Evolutionary conservation across 148 eudicot species (phyloP).

Genomic region (Chenopodium formosanum): DNA sequence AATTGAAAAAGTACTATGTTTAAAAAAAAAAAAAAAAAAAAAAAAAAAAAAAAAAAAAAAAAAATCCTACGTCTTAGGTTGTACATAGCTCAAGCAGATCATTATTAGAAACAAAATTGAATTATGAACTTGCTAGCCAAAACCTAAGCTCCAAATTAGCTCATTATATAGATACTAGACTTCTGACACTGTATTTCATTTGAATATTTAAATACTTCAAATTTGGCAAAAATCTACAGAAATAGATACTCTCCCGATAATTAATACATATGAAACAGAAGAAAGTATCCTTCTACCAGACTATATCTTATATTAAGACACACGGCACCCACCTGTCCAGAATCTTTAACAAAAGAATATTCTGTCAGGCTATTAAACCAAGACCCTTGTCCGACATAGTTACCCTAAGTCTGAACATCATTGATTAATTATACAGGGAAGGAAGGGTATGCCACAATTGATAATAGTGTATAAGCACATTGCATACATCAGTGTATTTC

Average conservation of each 20-base stretch:
- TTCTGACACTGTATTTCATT: no score
- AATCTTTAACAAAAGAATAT: background rate
- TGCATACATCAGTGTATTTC: background rate
- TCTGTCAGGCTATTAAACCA: background rate
- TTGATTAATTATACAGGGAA: background rate
- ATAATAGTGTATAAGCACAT: background rate
- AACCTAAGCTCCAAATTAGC: no score
- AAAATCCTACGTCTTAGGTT: no score
- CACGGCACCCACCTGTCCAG: background rate
- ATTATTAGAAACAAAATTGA: no score
- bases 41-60: no score
- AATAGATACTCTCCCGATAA: background rate
- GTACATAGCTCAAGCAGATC: no score
- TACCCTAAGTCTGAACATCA: background rate
- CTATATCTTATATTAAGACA: background rate
- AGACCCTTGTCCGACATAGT: background rate
- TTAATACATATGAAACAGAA: background rate
- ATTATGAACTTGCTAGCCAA: no score
- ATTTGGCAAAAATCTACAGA: background rate
- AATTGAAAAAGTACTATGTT: no score
- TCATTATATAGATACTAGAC: no score
- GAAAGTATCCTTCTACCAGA: background rate
- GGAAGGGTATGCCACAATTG: background rate
- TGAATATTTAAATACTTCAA: no score
- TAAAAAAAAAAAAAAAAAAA: no score